Percentiles rank a stretch among this genome's conserved stretches.
Conservation (phyloP, 306 rosid genomes). For the Quercus berberidifolia region DNA sequence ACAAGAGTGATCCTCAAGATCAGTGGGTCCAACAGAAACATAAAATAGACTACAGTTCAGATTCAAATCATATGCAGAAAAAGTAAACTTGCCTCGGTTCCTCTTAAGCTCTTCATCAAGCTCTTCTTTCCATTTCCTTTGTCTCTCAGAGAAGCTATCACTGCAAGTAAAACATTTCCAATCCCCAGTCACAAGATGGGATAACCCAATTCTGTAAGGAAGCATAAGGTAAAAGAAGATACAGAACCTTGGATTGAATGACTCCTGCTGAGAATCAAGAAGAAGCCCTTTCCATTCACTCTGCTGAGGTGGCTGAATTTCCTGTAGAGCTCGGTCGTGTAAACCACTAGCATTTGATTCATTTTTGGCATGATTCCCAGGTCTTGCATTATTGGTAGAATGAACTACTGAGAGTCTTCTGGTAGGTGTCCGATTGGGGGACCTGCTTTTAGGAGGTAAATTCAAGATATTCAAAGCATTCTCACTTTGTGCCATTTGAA, state of each 20-base stretch:
- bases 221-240: slow-evolving; percentile 20
- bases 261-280: slow-evolving; percentile 40
- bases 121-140: slow-evolving; percentile 89
- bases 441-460: slow-evolving; percentile 55
- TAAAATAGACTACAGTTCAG: not conserved
- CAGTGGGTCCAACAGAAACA: not conserved
- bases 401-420: slow-evolving; percentile 61
- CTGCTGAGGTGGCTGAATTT: slow-evolving; percentile 69
- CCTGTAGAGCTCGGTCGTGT: slow-evolving; percentile 59
- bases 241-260: slow-evolving; percentile 50
- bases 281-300: slow-evolving; percentile 54
- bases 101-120: slow-evolving; percentile 75
- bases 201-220: not conserved
- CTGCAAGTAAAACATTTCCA: slow-evolving; percentile 33
- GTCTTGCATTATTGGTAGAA: slow-evolving; percentile 38
- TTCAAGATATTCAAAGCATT: slow-evolving; percentile 38
- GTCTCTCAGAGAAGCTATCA: slow-evolving; percentile 66
- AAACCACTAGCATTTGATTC: slow-evolving; percentile 34
- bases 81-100: slow-evolving; percentile 58
- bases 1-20: not conserved
- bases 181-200: not conserved
- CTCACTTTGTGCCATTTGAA: slow-evolving; percentile 37
- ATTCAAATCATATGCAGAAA: not conserved
- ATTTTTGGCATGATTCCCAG: slow-evolving; percentile 39
- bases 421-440: slow-evolving; percentile 49